Base-by-base conservation (phyloP, 495 filamentous ascomycete species). In the Aspergillus sparsus region DNA sequence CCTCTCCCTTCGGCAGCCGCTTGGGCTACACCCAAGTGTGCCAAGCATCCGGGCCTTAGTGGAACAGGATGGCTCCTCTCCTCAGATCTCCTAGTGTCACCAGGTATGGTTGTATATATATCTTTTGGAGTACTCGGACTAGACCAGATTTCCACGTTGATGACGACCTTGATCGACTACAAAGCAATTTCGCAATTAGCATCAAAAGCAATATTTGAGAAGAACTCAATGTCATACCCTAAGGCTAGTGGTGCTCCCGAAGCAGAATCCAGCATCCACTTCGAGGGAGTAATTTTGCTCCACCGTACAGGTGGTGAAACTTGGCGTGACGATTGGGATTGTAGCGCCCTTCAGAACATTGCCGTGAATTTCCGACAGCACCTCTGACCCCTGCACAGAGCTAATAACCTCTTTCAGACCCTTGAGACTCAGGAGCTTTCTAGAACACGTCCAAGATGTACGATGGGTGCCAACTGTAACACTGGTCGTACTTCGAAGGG, bases 91-190 rank as follows among this genome's bases (percentile, higher is more conserved):
- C 37, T 10, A 41, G 37, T 13, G 37, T 41, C 42, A 16, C 15
- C 42, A 8, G 42, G 6, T 7, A 46, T 5, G 8, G 42, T 13
- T 16, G 49, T 35, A 15, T 34, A 36, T 13, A 37, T 7, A 11
- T n/a, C 32, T 37, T 1, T 16, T 15, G 13, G 4, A 6, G 35
- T 21, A 21, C 44, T 18, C 16, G 44, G 9, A 21, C 0, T 4
- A 42, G 53, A 45, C 53, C 18, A 45, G 9, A 55, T 55, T 21
- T 56, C 53, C 3, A 56, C 53, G 41, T 56, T 47, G 15, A 56
- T 15, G 12, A 36, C 41, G 4, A 47, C 6, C 13, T 47, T 56
- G 21, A 56, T 47, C 9, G 53, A n/a, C 53, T 56, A 34, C 18
- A n/a, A n/a, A 12, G 31, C 2, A 37, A 7, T 6, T 12, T 47